A percentile compares a stretch with the other conserved stretches of the same genome.
Conservation (phyloP, 495 filamentous ascomycete genomes). For the Pyrenopolyporus hunteri region DNA sequence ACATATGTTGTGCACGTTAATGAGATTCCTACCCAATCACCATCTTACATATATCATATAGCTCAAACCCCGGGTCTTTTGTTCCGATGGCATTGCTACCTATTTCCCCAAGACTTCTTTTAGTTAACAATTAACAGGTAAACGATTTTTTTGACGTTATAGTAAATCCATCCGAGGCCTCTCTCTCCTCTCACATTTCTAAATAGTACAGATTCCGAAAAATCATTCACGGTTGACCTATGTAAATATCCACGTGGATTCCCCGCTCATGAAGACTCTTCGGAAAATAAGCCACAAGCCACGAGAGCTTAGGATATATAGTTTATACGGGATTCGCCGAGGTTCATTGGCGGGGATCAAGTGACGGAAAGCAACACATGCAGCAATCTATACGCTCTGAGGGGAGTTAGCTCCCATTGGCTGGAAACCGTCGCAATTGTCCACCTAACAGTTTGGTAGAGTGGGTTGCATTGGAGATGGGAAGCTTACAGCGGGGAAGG, state of each 20-base stretch:
- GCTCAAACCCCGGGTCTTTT: too few relatives aligned
- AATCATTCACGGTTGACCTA: too few relatives aligned
- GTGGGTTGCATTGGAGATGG: constrained; percentile 9
- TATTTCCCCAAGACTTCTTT: too few relatives aligned
- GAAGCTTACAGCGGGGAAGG: constrained; percentile 11
- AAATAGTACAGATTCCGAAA: too few relatives aligned
- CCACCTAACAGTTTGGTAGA: constrained; percentile 11
- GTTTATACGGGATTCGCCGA: constrained; percentile 23
- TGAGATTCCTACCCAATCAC: too few relatives aligned
- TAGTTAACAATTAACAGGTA: too few relatives aligned
- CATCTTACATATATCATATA: too few relatives aligned
- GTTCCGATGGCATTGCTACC: too few relatives aligned
- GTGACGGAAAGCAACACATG: constrained; percentile 12
- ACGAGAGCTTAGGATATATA: constrained; percentile 17
- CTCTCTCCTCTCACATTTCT: too few relatives aligned
- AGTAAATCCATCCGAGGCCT: too few relatives aligned
- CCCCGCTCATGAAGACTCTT: constrained; percentile 18
- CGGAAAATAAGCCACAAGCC: constrained; percentile 29
- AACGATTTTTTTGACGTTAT: too few relatives aligned
- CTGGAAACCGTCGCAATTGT: constrained; percentile 1
- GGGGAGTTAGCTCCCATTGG: constrained; percentile 21
- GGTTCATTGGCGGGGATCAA: constrained; percentile 18
- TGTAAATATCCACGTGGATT: constrained; percentile 18
- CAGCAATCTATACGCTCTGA: constrained; percentile 5
- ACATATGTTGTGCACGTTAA: too few relatives aligned